These are phyloP conservation scores for Podosphaera leucotricha DNA, from an alignment of 2,329 filamentous ascomycete genomes.

Conservation along the genomic window DNA sequence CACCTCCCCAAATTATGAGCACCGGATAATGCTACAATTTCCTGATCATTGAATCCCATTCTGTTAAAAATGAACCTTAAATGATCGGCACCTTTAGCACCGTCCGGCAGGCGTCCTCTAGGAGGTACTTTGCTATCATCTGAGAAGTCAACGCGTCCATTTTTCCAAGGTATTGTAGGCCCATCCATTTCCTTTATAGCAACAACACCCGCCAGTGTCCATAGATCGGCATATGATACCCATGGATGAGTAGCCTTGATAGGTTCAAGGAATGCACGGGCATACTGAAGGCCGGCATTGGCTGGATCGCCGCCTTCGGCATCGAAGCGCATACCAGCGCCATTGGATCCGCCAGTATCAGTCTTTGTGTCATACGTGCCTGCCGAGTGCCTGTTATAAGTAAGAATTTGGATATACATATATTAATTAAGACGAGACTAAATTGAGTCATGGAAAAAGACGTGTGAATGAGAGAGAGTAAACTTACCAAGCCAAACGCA, in stretches of 20 bases:
- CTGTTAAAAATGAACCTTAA: constrained; percentile 31
- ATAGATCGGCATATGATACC: constrained; percentile 43
- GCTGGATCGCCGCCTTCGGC: constrained; percentile 38
- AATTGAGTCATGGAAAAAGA: not conserved
- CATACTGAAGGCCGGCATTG: constrained; percentile 39
- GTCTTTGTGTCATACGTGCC: constrained; percentile 35
- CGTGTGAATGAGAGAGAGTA: not conserved
- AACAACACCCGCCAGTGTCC: constrained; percentile 35
- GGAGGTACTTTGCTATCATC: constrained; percentile 35
- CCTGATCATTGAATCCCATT: constrained; percentile 36
- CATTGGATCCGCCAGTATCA: constrained; percentile 39
- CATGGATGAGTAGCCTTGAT: constrained; percentile 33
- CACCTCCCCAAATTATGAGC: constrained; percentile 33
- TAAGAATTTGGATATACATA: no score
- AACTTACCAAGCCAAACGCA: constrained; percentile 35
- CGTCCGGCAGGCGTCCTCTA: constrained; percentile 31
- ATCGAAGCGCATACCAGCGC: constrained; percentile 43
- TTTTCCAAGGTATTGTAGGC: constrained; percentile 29
- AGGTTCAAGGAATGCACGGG: constrained; percentile 38
- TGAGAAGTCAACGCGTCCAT: constrained; percentile 37
- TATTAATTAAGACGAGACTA: no score
- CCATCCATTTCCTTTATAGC: constrained; percentile 37
- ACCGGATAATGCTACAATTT: constrained; percentile 31
- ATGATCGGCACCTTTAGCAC: constrained; percentile 28
- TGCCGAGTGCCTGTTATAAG: constrained; percentile 28